Evolutionary conservation across 2,329 filamentous ascomycete genomes (phyloP).

Genomic region (Hymenoscyphus salicellus): DNA sequence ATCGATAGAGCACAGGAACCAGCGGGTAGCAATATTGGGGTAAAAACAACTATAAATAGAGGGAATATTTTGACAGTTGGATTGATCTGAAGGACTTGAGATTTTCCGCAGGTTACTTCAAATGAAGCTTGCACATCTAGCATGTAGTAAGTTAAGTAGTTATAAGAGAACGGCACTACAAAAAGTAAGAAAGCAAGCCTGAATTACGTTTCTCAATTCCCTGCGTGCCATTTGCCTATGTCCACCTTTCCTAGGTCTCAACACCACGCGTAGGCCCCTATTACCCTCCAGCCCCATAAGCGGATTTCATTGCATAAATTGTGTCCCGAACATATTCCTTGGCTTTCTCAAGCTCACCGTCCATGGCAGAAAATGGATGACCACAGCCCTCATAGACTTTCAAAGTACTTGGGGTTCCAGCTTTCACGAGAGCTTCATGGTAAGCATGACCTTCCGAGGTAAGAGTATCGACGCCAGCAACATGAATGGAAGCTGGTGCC

Average conservation of each 20-base stretch:
- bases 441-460: slow-evolving; percentile 37
- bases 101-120: too few species aligned
- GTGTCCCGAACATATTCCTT: slow-evolving; percentile 37
- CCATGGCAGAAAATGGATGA: slow-evolving; percentile 40
- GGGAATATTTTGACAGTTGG: too few species aligned
- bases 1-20: too few species aligned
- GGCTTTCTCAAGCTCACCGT: slow-evolving; percentile 35
- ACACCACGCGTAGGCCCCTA: not conserved
- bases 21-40: too few species aligned
- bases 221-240: too few species aligned
- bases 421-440: slow-evolving; percentile 34
- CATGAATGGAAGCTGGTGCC: slow-evolving; percentile 37
- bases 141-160: too few species aligned
- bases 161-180: too few species aligned
- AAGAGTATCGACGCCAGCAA: slow-evolving; percentile 38
- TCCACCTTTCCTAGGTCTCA: not conserved
- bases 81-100: too few species aligned
- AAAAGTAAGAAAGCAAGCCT: too few species aligned
- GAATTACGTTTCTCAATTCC: too few species aligned
- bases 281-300: not conserved
- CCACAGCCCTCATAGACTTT: slow-evolving; percentile 39
- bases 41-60: too few species aligned
- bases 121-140: too few species aligned
- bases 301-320: slow-evolving; percentile 20
- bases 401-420: slow-evolving; percentile 35